A percentile compares a stretch with the other conserved stretches of the same genome.
Conservation (phyloP, 345 rosid species). For the Gynandropsis gynandra region DNA sequence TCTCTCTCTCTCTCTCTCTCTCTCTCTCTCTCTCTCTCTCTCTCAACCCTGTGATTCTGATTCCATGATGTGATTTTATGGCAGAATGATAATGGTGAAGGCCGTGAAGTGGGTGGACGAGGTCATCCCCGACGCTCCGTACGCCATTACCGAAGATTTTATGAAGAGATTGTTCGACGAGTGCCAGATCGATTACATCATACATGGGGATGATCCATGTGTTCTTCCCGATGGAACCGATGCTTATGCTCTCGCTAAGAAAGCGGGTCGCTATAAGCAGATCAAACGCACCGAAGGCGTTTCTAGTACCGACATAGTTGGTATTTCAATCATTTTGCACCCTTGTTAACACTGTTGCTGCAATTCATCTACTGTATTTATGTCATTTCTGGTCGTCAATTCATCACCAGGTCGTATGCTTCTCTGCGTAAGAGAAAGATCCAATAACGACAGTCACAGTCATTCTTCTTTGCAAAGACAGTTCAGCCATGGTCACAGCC, state of each 20-base stretch:
- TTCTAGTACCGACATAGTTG: constrained; percentile 98
- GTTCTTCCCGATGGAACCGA: constrained; percentile 93
- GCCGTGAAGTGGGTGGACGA: constrained; percentile 98
- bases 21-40: constrained; percentile 2
- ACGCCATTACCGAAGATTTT: constrained; percentile 79
- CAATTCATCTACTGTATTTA: no score
- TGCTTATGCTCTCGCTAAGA: constrained; percentile 89
- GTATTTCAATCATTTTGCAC: constrained; percentile 26
- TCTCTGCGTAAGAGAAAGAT: constrained; percentile 40
- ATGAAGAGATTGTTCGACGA: constrained; percentile 77
- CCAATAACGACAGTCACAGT: constrained; percentile 27
- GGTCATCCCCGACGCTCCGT: constrained; percentile 83
- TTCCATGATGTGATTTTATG: background rate
- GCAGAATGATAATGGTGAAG: constrained; percentile 74
- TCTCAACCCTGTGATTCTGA: background rate
- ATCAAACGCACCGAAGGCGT: constrained; percentile 98
- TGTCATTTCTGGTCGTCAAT: background rate
- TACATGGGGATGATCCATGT: constrained; percentile 98
- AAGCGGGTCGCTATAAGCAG: constrained; percentile 89
- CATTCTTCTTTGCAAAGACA: constrained; percentile 32
- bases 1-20: constrained; percentile 16
- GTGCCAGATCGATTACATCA: constrained; percentile 76
- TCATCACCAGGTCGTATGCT: constrained; percentile 70
- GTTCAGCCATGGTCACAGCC: constrained; percentile 34
- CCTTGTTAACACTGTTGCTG: no score